Evolutionary conservation across 768 basidiomycete genomes (phyloP), one percentile per base, ranked within the genome.

Genomic region (Boletus rex-veris): DNA sequence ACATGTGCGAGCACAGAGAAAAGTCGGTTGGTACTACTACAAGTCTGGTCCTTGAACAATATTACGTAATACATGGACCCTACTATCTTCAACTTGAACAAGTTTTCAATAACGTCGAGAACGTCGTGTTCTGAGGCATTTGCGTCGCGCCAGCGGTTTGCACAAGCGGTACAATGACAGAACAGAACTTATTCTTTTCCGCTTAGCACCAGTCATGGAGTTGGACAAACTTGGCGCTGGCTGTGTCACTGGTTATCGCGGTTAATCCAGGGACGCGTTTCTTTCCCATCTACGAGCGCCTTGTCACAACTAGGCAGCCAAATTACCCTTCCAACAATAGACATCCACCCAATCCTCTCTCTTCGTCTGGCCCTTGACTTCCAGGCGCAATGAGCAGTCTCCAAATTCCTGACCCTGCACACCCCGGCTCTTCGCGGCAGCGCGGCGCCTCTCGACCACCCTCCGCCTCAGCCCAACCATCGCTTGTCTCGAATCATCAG

Each of bases 401-500:
- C 16, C 78, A 79, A 63, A 75, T 79, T 28, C 78, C 78, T 15
- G 77, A 78, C 42, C 67, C 11, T 70, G 21, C 75, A 10, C 62
- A 77, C 53, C 62, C 77, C 18, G 76, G 77, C 37, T 74, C 77
- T 26, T 80, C 81, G 41, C 74, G 78, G 35, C 73, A 75, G 33
- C 63, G 73, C 14, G 65, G 67, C 11, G 38, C 68, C 8, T 69
- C 75, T 10, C 73, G 85, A 16, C 82, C 85, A 2, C 78, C 77
- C n/a, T 86, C 85, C 11, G 83, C 81, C 35, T 71, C 77, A 7
- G 79, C 76, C 4, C 77, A 83, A 30, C 75, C 82, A 21, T 73
- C 77, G n/a, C 73, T 81, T 2, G 73, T 72, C 7, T 59, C 78
- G 5, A 63, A 74, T 11, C 57, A 75, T 35, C 67, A 77, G n/a